phyloP scores from a whole-genome alignment of 805 yeast genomes.

The Saccharomycopsis sp. region DNA sequence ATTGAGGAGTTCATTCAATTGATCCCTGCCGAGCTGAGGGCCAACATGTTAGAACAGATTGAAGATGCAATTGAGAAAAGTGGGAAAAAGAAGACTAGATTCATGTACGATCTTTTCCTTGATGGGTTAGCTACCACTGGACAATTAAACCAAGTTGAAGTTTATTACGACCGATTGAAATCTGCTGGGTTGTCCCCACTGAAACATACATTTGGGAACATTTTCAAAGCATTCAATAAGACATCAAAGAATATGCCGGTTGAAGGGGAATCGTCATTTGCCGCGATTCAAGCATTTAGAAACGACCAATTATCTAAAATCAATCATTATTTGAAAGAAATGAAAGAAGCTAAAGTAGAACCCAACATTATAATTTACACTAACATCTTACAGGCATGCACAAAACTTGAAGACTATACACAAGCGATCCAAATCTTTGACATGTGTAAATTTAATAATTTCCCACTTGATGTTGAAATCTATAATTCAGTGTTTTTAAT shows the following conservation, averaged over 20 bases:
- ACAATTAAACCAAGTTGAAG: constrained; percentile 28
- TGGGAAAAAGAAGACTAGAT: constrained; percentile 25
- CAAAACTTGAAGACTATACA: constrained; percentile 40
- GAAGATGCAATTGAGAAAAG: constrained; percentile 31
- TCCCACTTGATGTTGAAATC: constrained; percentile 60
- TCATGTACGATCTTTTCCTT: constrained; percentile 33
- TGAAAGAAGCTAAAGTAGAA: constrained; percentile 33
- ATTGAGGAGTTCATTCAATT: constrained; percentile 30
- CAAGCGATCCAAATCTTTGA: constrained; percentile 73
- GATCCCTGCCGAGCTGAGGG: constrained; percentile 31
- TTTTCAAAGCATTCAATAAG: constrained; percentile 39
- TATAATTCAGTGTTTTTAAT: constrained; percentile 69
- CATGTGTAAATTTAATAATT: constrained; percentile 67
- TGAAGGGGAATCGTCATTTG: neutral
- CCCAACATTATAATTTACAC: constrained; percentile 45
- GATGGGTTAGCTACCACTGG: constrained; percentile 27
- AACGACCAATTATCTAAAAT: constrained; percentile 30
- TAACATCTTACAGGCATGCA: constrained; percentile 54
- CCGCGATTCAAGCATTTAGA: constrained; percentile 7
- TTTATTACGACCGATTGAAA: constrained; percentile 26
- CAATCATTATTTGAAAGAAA: constrained; percentile 32
- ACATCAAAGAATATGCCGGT: constrained; percentile 22
- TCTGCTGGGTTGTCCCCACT: constrained; percentile 27
- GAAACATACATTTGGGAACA: constrained; percentile 34
- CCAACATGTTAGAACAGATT: constrained; percentile 26